These are phyloP conservation scores for Phoma sp. DNA, from an alignment of 2,329 filamentous ascomycete species.

Conservation along the genomic window DNA sequence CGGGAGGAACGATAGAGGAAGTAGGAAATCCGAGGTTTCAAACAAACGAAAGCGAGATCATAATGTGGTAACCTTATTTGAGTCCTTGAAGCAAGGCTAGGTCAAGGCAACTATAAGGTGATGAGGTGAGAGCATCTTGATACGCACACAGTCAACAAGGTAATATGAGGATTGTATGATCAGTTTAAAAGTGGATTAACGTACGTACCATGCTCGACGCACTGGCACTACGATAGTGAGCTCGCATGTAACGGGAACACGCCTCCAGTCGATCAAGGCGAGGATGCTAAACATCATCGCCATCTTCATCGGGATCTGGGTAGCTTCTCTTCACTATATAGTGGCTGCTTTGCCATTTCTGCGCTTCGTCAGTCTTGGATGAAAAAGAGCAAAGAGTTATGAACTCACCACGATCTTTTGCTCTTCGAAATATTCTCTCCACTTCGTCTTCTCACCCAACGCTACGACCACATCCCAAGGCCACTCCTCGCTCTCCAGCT, in stretches of 20 bases:
- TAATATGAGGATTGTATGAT: not conserved
- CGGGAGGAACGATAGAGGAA: too few species aligned
- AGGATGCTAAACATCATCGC: not conserved
- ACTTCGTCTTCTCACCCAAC: slow-evolving; percentile 15
- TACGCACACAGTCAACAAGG: not conserved
- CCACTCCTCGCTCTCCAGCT: slow-evolving; percentile 18
- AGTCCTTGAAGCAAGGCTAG: not conserved
- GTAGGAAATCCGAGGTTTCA: not conserved
- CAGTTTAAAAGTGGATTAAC: not conserved
- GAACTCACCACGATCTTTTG: slow-evolving; percentile 15
- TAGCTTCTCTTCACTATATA: slow-evolving; percentile 16
- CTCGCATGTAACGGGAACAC: not conserved
- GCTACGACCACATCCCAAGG: slow-evolving; percentile 18
- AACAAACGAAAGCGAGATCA: not conserved
- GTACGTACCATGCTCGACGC: not conserved
- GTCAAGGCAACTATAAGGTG: not conserved
- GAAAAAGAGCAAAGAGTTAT: not conserved
- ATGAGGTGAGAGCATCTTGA: not conserved
- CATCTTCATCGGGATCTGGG: slow-evolving; percentile 2
- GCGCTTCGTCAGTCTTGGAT: not conserved
- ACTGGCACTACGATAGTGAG: not conserved
- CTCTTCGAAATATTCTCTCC: slow-evolving; percentile 17
- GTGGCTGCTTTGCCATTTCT: slow-evolving; percentile 21
- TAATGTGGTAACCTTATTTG: not conserved
- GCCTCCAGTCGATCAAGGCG: not conserved